A percentile compares a stretch with the other conserved stretches of the same genome.
These are phyloP conservation scores for Solanum gracilifrons DNA, from an alignment of 257 asterid genomes.

Conservation along the genomic window DNA sequence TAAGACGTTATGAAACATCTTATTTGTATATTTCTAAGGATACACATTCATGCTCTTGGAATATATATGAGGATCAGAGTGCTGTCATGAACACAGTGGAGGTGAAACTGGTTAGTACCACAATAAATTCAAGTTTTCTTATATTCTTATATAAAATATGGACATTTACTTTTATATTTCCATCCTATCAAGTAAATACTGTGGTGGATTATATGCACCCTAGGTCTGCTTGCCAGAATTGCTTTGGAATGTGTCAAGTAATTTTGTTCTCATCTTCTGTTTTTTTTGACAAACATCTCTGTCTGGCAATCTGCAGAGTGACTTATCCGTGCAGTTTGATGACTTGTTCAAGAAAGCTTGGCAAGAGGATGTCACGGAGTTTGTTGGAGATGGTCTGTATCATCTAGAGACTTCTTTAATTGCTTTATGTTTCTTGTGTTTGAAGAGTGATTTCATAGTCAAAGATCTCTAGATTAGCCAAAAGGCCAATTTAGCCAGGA, in stretches of 20 bases:
- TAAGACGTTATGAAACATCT: background rate
- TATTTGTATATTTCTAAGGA: constrained; percentile 15
- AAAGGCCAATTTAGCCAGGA: background rate
- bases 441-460: background rate
- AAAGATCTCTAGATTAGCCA: background rate
- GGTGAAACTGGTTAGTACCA: constrained; percentile 54
- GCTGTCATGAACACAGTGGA: constrained; percentile 24
- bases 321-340: constrained; percentile 85
- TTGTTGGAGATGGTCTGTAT: constrained; percentile 54
- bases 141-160: background rate
- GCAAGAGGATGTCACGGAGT: constrained; percentile 61
- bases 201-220: background rate
- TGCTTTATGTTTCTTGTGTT: background rate
- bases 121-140: constrained; percentile 4
- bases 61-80: constrained; percentile 27
- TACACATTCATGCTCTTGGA: constrained; percentile 62
- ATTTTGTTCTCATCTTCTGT: constrained; percentile 4
- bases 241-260: background rate
- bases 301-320: constrained; percentile 47
- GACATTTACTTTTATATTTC: background rate
- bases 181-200: background rate
- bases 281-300: constrained; percentile 14
- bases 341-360: constrained; percentile 91
- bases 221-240: background rate
- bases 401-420: constrained; percentile 1